Percentiles rank a stretch among this genome's conserved stretches.
These are phyloP conservation scores for Leccinum ochraceum DNA, from an alignment of 768 basidiomycete genomes.

Conservation along the genomic window DNA sequence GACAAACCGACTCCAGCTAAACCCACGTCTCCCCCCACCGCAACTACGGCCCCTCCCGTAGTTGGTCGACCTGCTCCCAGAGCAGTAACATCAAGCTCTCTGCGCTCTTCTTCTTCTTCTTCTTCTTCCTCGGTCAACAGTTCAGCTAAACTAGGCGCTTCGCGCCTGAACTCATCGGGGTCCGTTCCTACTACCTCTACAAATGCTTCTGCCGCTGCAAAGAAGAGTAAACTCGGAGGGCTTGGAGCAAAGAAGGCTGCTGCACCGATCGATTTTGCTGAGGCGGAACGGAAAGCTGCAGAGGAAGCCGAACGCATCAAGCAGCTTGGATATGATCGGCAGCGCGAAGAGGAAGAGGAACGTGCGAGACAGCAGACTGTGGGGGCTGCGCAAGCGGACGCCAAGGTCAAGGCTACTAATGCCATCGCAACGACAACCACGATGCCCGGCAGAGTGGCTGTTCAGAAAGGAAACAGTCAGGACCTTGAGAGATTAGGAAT, in stretches of 20 bases:
- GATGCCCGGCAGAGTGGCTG: conserved; percentile 31
- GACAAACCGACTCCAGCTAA: conserved; percentile 75
- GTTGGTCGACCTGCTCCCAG: conserved; percentile 60
- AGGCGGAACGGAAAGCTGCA: conserved; percentile 84
- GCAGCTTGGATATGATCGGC: conserved; percentile 88
- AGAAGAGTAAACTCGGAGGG: conserved; percentile 71
- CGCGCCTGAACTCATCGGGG: conserved; percentile 45
- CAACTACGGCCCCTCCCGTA: conserved; percentile 54
- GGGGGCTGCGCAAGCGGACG: conserved; percentile 34
- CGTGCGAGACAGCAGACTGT: conserved; percentile 65
- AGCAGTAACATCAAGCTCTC: conserved; percentile 65
- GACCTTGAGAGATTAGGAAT: conserved; percentile 61
- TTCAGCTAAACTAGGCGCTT: conserved; percentile 41
- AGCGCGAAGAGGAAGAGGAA: conserved; percentile 82
- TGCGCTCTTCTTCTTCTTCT: conserved; percentile 49
- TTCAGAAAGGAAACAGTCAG: conserved; percentile 43
- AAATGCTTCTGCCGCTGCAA: conserved; percentile 39
- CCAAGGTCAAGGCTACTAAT: conserved; percentile 33
- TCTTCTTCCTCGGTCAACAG: conserved; percentile 27
- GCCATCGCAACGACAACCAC: conserved; percentile 25
- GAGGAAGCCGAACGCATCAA: conserved; percentile 94
- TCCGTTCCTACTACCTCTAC: conserved; percentile 32
- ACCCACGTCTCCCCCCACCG: conserved; percentile 50
- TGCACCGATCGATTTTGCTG: conserved; percentile 86
- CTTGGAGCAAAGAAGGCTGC: conserved; percentile 89